Percentiles rank a stretch among this genome's conserved stretches.
Evolutionary conservation across 2,329 filamentous ascomycete species (phyloP).

Genomic region (Fusarium nanum): DNA sequence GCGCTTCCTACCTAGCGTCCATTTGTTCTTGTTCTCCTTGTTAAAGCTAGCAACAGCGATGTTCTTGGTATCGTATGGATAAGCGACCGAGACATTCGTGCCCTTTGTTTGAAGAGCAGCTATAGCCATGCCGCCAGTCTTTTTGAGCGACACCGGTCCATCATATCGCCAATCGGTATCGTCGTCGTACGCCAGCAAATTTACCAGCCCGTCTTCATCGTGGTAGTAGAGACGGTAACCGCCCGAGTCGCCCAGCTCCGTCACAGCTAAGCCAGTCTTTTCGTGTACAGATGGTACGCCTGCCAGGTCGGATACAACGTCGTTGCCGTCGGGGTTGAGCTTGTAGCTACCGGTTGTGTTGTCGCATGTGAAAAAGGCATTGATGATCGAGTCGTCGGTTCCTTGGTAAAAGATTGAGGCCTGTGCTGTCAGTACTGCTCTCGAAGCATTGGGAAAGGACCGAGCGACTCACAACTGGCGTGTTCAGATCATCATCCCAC

Average conservation of each 20-base stretch:
- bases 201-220: constrained; percentile 27
- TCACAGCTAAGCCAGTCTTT: constrained; percentile 28
- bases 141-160: constrained; percentile 30
- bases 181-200: constrained; percentile 36
- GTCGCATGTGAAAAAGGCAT: constrained; percentile 31
- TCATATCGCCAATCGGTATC: constrained; percentile 39
- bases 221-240: constrained; percentile 38
- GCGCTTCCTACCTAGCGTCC: constrained; percentile 6
- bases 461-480: constrained; percentile 19
- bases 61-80: constrained; percentile 31
- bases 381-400: constrained; percentile 19
- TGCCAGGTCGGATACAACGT: constrained; percentile 18
- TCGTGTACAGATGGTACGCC: constrained; percentile 30
- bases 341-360: constrained; percentile 26
- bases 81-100: constrained; percentile 32
- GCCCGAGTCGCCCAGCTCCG: constrained; percentile 33
- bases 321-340: constrained; percentile 14
- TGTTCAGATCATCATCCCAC: constrained; percentile 32
- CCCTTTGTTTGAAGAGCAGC: constrained; percentile 16
- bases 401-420: constrained; percentile 36
- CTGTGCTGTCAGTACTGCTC: neutral
- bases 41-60: constrained; percentile 17
- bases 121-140: constrained; percentile 10
- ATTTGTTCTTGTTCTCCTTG: constrained; percentile 25
- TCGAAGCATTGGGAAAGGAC: rapidly evolving